These are phyloP conservation scores for Paecilomyces niveus DNA, from an alignment of 2,329 filamentous ascomycete genomes.

Conservation along the genomic window DNA sequence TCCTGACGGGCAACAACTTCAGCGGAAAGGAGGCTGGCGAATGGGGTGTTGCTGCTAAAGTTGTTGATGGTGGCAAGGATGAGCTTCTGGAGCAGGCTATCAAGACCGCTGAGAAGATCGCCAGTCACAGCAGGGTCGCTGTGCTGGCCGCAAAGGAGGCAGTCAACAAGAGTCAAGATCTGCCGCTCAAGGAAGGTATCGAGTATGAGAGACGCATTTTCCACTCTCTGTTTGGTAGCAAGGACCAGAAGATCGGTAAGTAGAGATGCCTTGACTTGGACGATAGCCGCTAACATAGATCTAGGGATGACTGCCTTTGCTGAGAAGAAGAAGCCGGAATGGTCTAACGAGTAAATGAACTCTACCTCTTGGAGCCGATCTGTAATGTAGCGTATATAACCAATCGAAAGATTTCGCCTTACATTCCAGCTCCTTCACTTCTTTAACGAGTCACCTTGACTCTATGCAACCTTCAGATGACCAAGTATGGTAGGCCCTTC, in stretches of 20 bases:
- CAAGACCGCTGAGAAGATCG: conserved; percentile 82
- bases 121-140: conserved; percentile 76
- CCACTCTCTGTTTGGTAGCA: conserved; percentile 84
- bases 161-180: conserved; percentile 97
- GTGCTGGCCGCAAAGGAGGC: conserved; percentile 90
- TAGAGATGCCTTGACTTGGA: not conserved
- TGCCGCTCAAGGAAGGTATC: conserved; percentile 78
- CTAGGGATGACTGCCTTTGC: conserved; percentile 81
- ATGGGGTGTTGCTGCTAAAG: conserved; percentile 82
- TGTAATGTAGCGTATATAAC: not conserved
- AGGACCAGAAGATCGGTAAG: conserved; percentile 91
- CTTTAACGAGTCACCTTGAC: not conserved
- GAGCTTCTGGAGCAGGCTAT: conserved; percentile 74
- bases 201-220: conserved; percentile 93
- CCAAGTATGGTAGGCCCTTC: not conserved
- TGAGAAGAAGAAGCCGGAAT: conserved; percentile 88
- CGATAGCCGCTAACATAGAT: conserved; percentile 7
- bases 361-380: not conserved
- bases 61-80: conserved; percentile 68
- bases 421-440: not conserved
- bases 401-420: not conserved
- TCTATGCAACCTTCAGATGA: not conserved
- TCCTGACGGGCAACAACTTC: conserved; percentile 79
- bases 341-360: conserved; percentile 63
- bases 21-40: conserved; percentile 74